Evolutionary conservation across 257 asterid genomes (phyloP).

Genomic region (Solanum tacnaense): DNA sequence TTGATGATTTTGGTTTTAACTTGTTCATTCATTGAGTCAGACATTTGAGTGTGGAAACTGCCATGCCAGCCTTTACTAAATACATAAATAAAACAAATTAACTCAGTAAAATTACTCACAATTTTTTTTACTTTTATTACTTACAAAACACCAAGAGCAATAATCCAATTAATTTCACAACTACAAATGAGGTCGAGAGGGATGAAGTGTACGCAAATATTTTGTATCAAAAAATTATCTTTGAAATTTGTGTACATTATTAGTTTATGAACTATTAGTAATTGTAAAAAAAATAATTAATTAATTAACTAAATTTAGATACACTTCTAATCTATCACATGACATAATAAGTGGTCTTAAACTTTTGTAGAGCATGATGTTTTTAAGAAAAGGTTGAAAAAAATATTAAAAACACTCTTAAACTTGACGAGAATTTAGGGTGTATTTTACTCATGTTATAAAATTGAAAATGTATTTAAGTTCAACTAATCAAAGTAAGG

Average conservation of each 20-base stretch:
- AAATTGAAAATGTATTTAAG: rapidly evolving
- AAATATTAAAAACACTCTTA: too few relatives aligned
- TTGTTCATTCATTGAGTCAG: not conserved
- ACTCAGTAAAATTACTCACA: not conserved
- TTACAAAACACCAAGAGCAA: not conserved
- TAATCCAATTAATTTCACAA: not conserved
- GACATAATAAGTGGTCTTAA: too few relatives aligned
- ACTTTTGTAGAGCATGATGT: too few relatives aligned
- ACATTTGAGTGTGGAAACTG: not conserved
- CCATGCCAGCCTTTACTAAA: not conserved
- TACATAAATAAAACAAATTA: not conserved
- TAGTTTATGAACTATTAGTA: too few relatives aligned
- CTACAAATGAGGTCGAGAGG: rapidly evolving
- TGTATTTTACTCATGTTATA: too few relatives aligned
- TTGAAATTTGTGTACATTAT: too few relatives aligned
- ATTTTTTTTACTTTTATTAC: not conserved
- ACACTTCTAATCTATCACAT: too few relatives aligned
- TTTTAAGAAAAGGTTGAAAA: rapidly evolving
- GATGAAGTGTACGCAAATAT: too few relatives aligned
- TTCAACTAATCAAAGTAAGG: rapidly evolving
- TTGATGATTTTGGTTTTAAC: not conserved
- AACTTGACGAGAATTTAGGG: too few relatives aligned
- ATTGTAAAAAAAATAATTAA: too few relatives aligned
- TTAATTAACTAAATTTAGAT: too few relatives aligned
- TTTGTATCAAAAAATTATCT: too few relatives aligned